Percentiles rank a stretch among this genome's conserved stretches.
Conservation (phyloP, 441 rosid species). For the Adansonia grandidieri region DNA sequence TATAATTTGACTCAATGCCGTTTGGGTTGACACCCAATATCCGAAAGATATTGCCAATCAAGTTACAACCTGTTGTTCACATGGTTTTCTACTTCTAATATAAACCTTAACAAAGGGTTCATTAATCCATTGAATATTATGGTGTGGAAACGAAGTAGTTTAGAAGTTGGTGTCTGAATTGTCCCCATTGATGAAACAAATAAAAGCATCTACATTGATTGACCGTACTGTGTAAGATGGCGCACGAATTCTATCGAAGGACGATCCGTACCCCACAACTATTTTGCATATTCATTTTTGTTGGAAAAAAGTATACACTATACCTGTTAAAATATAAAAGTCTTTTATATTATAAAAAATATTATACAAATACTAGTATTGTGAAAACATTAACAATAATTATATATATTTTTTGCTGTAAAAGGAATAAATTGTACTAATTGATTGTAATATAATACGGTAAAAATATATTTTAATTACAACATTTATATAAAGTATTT, state of each 20-base stretch:
- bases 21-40: constrained; percentile 2
- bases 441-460: too few species aligned
- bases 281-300: too few species aligned
- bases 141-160: neutral
- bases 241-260: constrained; percentile 21
- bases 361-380: too few species aligned
- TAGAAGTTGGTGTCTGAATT: neutral
- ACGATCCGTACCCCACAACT: neutral
- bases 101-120: neutral
- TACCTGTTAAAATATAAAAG: too few species aligned
- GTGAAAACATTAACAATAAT: neutral
- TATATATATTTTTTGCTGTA: neutral
- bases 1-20: constrained; percentile 26
- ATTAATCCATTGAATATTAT: neutral
- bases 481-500: too few species aligned
- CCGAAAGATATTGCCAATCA: constrained; percentile 12
- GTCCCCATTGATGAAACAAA: neutral
- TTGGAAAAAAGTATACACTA: too few species aligned
- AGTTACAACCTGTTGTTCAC: constrained; percentile 9
- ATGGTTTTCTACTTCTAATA: neutral
- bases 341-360: too few species aligned
- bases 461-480: too few species aligned
- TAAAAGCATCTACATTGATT: neutral
- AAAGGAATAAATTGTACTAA: too few species aligned
- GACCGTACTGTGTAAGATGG: neutral